Evolutionary conservation across 352 stramenopile species (phyloP).

Genomic region (Peronospora belbahrii): DNA sequence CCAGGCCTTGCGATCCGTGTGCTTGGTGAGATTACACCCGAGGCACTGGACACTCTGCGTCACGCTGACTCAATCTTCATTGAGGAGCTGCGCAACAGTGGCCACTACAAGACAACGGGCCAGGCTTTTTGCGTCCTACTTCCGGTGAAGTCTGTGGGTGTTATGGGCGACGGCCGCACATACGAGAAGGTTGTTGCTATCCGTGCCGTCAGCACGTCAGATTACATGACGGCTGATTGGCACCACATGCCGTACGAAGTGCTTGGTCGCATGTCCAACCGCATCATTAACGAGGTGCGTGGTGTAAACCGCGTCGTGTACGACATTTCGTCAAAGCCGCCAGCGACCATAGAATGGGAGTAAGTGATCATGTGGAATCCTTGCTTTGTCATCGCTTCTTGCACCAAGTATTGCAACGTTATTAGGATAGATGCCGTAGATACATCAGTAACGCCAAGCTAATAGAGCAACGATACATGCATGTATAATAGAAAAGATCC

Average conservation of each 20-base stretch:
- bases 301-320: constrained; percentile 99
- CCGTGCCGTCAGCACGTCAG: constrained; percentile 96
- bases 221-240: constrained; percentile 99
- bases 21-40: constrained; percentile 93
- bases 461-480: constrained; percentile 33
- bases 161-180: constrained; percentile 97
- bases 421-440: constrained; percentile 6
- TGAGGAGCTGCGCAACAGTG: constrained; percentile 92
- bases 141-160: constrained; percentile 95
- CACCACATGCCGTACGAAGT: constrained; percentile 99
- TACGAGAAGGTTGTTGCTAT: constrained; percentile 96
- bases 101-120: constrained; percentile 97
- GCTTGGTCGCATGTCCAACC: constrained; percentile 94
- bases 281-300: constrained; percentile 98
- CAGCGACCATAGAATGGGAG: constrained; percentile 99
- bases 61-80: constrained; percentile 98
- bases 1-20: constrained; percentile 97
- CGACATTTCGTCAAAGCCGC: constrained; percentile 99
- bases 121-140: constrained; percentile 98
- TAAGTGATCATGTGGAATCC: constrained; percentile 39
- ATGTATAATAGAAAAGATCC: constrained; percentile 30
- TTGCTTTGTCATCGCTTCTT: constrained; percentile 3
- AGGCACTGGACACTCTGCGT: constrained; percentile 93
- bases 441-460: constrained; percentile 18
- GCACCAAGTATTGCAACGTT: constrained; percentile 5